Conservation (phyloP, 2,329 filamentous ascomycete species). For the Fusarium austroafricanum region DNA sequence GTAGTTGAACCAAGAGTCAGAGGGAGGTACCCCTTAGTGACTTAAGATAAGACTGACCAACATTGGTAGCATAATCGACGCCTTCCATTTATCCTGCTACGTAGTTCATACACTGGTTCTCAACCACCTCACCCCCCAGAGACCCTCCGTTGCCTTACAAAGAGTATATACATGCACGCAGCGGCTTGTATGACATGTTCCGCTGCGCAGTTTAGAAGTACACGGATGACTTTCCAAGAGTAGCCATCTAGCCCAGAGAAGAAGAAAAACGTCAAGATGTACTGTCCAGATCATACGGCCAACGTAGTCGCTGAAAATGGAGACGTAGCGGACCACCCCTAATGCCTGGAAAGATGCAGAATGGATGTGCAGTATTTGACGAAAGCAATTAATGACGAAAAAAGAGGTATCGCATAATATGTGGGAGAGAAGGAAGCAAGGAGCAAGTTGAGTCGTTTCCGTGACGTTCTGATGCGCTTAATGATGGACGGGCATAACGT, state of each 20-base stretch:
- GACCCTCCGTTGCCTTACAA: slow-evolving; percentile 33
- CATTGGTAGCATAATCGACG: slow-evolving; percentile 36
- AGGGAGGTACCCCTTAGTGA: too few species aligned
- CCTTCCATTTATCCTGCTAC: slow-evolving; percentile 47
- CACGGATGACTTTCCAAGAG: slow-evolving; percentile 46
- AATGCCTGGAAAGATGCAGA: slow-evolving; percentile 28
- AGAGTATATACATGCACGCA: slow-evolving; percentile 44
- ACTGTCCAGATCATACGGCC: slow-evolving; percentile 30
- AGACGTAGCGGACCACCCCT: slow-evolving; percentile 8
- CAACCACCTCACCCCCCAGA: slow-evolving; percentile 13
- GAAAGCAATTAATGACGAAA: slow-evolving; percentile 43
- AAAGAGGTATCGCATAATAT: slow-evolving; percentile 42
- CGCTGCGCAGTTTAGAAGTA: slow-evolving; percentile 43
- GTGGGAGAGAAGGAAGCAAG: slow-evolving; percentile 24
- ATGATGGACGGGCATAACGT: slow-evolving; percentile 80
- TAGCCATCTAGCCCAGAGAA: slow-evolving; percentile 47
- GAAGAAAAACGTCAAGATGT: slow-evolving; percentile 39
- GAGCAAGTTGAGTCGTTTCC: slow-evolving; percentile 17
- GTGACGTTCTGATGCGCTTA: slow-evolving; percentile 35
- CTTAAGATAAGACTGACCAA: too few species aligned
- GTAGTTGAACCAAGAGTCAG: not conserved
- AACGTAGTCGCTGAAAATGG: slow-evolving; percentile 6
- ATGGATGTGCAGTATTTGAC: slow-evolving; percentile 37
- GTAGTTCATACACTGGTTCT: slow-evolving; percentile 29
- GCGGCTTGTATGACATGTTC: slow-evolving; percentile 15